A percentile compares a stretch with the other conserved stretches of the same genome.
Conservation (phyloP, 331 rosid genomes). For the Pyracantha coccinea region DNA sequence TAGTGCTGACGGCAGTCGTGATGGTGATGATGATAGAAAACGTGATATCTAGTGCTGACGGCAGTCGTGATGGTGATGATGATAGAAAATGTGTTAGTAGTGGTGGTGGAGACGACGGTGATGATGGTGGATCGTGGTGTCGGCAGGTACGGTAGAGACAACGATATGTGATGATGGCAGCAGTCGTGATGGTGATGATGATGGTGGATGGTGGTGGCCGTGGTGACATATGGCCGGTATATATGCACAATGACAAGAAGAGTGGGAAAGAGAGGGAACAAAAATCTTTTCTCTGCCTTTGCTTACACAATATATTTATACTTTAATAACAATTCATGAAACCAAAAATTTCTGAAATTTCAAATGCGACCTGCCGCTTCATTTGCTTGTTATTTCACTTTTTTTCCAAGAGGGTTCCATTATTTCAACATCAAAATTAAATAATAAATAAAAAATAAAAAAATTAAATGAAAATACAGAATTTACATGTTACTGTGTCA, state of each 20-base stretch:
- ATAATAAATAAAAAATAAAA: neutral
- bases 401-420: neutral
- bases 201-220: too few species aligned
- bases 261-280: neutral
- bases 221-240: too few species aligned
- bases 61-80: too few species aligned
- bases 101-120: too few species aligned
- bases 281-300: neutral
- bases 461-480: neutral
- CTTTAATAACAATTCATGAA: neutral
- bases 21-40: too few species aligned
- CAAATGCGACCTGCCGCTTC: neutral
- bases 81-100: too few species aligned
- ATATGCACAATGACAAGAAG: too few species aligned
- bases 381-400: neutral
- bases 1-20: fast-evolving
- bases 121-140: too few species aligned
- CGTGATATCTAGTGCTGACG: too few species aligned
- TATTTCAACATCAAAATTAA: neutral
- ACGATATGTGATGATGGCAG: too few species aligned
- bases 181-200: too few species aligned
- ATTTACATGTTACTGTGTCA: conserved; percentile 15
- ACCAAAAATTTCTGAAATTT: neutral
- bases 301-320: neutral
- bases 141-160: too few species aligned